Percentiles rank a stretch among this genome's conserved stretches.
Conservation (phyloP, 495 filamentous ascomycete genomes). For the Daldinia caldariorum region DNA sequence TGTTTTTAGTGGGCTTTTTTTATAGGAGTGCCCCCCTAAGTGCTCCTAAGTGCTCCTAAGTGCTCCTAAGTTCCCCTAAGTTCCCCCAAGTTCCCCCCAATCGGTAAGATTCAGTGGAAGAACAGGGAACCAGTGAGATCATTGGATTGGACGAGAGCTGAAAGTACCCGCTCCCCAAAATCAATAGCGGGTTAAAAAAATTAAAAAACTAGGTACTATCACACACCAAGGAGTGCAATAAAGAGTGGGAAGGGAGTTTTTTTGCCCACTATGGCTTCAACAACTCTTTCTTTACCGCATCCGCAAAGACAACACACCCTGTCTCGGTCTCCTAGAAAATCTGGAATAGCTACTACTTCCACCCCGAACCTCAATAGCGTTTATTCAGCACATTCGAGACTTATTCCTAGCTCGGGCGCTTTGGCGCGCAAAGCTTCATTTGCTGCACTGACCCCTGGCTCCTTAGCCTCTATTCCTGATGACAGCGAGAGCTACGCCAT, state of each 20-base stretch:
- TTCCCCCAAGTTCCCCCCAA: background rate
- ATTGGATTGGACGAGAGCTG: conserved; percentile 30
- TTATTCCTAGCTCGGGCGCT: conserved; percentile 55
- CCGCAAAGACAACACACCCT: conserved; percentile 36
- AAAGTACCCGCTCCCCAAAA: conserved; percentile 32
- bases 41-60: too few relatives aligned
- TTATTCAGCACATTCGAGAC: conserved; percentile 57
- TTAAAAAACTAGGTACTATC: conserved; percentile 31
- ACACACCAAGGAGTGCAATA: conserved; percentile 29
- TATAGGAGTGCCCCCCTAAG: conserved; percentile 26
- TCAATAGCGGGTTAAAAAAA: conserved; percentile 44
- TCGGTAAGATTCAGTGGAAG: conserved; percentile 1
- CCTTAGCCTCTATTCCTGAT: conserved; percentile 68
- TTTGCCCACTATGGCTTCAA: conserved; percentile 48
- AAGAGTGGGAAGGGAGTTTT: conserved; percentile 19
- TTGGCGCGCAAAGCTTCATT: conserved; percentile 73
- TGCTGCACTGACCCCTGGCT: conserved; percentile 69
- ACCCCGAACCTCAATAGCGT: conserved; percentile 65
- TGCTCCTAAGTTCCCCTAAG: too few relatives aligned
- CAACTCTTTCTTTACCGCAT: conserved; percentile 37
- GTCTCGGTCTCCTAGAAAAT: conserved; percentile 47
- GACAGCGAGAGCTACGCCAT: conserved; percentile 67
- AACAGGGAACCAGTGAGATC: conserved; percentile 2
- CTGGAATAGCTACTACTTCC: conserved; percentile 64
- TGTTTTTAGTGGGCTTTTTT: conserved; percentile 31